Percentiles rank a stretch among this genome's conserved stretches.
Evolutionary conservation across 305 asterid species (phyloP).

Genomic region (Solanum hybrid): DNA sequence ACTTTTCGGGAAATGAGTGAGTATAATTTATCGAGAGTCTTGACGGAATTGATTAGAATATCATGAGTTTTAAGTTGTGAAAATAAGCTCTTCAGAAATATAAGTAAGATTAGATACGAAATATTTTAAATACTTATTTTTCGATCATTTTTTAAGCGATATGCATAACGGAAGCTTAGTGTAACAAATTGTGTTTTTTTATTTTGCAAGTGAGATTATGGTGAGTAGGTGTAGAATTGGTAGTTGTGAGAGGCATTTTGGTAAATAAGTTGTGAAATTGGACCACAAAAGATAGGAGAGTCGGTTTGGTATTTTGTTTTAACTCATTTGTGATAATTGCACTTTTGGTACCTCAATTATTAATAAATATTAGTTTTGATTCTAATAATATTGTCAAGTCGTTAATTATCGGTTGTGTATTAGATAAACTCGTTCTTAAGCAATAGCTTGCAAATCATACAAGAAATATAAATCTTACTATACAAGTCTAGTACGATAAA

Average conservation of each 20-base stretch:
- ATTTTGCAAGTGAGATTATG: background rate
- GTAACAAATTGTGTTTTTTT: accelerated
- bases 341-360: background rate
- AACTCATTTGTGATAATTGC: background rate
- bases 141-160: accelerated
- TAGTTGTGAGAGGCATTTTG: background rate
- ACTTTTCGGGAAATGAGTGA: background rate
- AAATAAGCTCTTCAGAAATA: background rate
- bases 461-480: background rate
- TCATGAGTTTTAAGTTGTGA: accelerated
- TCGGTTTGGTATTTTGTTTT: background rate
- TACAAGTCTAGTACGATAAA: background rate
- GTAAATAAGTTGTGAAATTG: background rate
- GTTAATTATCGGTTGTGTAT: accelerated
- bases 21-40: accelerated
- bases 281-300: background rate
- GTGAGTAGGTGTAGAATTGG: background rate
- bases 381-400: background rate
- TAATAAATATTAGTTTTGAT: background rate
- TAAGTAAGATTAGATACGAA: background rate
- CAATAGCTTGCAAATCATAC: background rate
- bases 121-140: background rate
- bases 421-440: background rate
- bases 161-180: background rate
- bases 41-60: background rate